Evolutionary conservation across 495 filamentous ascomycete species (phyloP).

Genomic region (Annulohypoxylon bovei): DNA sequence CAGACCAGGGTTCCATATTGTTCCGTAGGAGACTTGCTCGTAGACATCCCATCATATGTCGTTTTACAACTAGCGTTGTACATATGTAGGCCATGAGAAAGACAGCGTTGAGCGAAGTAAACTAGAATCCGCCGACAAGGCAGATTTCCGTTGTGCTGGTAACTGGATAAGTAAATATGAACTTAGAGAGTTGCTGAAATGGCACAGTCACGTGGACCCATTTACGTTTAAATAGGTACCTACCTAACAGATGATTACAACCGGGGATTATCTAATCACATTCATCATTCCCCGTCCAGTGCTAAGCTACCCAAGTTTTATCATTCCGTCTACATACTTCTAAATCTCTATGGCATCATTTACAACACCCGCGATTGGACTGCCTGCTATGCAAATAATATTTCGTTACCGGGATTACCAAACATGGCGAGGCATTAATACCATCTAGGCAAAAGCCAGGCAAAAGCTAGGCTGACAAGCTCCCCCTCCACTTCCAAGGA

Average conservation of each 20-base stretch:
- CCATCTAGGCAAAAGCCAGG: not conserved
- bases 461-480: slow-evolving; percentile 7
- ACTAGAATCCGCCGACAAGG: no score
- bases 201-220: not conserved
- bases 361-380: not conserved
- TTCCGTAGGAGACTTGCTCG: not conserved
- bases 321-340: not conserved
- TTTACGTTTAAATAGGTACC: not conserved
- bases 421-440: not conserved
- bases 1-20: not conserved
- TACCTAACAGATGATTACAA: not conserved
- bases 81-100: no score
- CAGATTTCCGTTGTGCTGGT: not conserved
- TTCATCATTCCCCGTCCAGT: not conserved
- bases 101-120: no score
- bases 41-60: not conserved
- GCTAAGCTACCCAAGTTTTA: not conserved
- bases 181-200: not conserved
- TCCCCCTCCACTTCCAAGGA: slow-evolving; percentile 6
- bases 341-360: not conserved
- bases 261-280: not conserved
- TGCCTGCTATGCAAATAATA: not conserved
- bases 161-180: not conserved
- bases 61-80: not conserved
- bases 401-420: not conserved